Evolutionary conservation across 371 early-diverging fungal genomes (phyloP).

Genomic region (Basidiobolus heterosporus): DNA sequence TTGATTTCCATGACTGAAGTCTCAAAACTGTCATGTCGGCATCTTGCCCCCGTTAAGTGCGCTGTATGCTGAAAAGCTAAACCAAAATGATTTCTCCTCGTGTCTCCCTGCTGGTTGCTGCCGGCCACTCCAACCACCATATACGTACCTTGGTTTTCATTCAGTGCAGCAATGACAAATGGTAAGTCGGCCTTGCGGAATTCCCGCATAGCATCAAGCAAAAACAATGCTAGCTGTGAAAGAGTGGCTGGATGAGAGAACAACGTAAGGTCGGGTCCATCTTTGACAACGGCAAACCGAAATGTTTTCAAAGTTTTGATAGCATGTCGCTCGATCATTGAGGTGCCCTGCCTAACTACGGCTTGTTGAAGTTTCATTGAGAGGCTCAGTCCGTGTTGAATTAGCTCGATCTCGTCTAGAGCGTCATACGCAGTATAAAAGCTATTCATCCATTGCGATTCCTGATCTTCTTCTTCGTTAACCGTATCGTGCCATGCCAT

Average conservation of each 20-base stretch:
- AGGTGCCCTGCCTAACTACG: slow-evolving; percentile 52
- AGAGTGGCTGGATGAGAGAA: slow-evolving; percentile 46
- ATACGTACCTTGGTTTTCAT: slow-evolving; percentile 36
- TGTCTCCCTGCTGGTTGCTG: slow-evolving; percentile 35
- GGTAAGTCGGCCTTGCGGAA: slow-evolving; percentile 19
- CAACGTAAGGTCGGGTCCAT: slow-evolving; percentile 29
- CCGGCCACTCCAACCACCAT: slow-evolving; percentile 49
- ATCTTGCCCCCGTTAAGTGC: slow-evolving; percentile 23
- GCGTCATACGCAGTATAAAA: slow-evolving; percentile 82
- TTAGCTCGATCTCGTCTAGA: slow-evolving; percentile 23
- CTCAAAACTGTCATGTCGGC: slow-evolving; percentile 53
- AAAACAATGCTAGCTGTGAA: slow-evolving; percentile 51
- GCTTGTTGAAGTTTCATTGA: slow-evolving; percentile 59
- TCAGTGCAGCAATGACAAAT: slow-evolving; percentile 43
- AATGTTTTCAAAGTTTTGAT: slow-evolving; percentile 48
- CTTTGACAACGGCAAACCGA: slow-evolving; percentile 46
- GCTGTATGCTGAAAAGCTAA: slow-evolving; percentile 36
- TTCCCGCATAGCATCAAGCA: slow-evolving; percentile 63
- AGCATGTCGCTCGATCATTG: slow-evolving; percentile 55
- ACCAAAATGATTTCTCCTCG: slow-evolving; percentile 21
- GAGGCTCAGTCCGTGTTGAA: slow-evolving; percentile 46
- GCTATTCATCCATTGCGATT: slow-evolving; percentile 37
- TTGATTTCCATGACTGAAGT: slow-evolving; percentile 37
- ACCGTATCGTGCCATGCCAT: slow-evolving; percentile 5
- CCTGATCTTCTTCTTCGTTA: background rate